A percentile compares a stretch with the other conserved stretches of the same genome.
These are phyloP conservation scores for Acacia crassicarpa DNA, from an alignment of 306 rosid species.

Conservation along the genomic window DNA sequence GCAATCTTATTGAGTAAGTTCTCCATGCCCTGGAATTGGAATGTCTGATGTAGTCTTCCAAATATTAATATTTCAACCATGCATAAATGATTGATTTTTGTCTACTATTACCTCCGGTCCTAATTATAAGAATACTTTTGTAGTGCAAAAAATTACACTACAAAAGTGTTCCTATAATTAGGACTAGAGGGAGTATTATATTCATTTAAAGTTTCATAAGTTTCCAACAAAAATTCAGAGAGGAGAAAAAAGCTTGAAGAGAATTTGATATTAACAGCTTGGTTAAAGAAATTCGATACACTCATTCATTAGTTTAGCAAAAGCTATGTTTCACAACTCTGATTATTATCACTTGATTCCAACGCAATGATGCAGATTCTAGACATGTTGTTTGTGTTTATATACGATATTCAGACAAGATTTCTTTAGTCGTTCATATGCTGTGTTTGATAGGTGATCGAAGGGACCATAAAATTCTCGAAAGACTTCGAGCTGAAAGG, in stretches of 20 bases:
- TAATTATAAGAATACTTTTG: no score
- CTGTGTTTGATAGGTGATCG: constrained; percentile 61
- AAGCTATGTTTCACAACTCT: constrained; percentile 8
- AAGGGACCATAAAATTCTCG: constrained; percentile 81
- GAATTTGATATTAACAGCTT: constrained; percentile 16
- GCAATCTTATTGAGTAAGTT: not conserved
- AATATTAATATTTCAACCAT: not conserved
- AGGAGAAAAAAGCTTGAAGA: constrained; percentile 25
- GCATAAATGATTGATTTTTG: not conserved
- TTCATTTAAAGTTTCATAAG: constrained; percentile 4
- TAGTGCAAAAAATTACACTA: no score
- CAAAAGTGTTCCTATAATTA: no score
- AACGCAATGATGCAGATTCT: not conserved
- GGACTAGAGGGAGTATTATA: no score
- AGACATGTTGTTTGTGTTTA: constrained; percentile 13
- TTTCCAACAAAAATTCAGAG: constrained; percentile 10
- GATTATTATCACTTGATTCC: constrained; percentile 17
- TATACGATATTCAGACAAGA: constrained; percentile 1
- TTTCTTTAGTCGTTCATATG: not conserved
- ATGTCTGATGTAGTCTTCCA: not conserved
- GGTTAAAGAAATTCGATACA: constrained; percentile 10
- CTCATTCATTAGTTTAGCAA: constrained; percentile 21
- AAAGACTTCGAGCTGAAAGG: constrained; percentile 82
- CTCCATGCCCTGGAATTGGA: not conserved
- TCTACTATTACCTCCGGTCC: no score